These are phyloP conservation scores for Tolypocladium inflatum DNA, from an alignment of 2,329 filamentous ascomycete species.

Conservation along the genomic window DNA sequence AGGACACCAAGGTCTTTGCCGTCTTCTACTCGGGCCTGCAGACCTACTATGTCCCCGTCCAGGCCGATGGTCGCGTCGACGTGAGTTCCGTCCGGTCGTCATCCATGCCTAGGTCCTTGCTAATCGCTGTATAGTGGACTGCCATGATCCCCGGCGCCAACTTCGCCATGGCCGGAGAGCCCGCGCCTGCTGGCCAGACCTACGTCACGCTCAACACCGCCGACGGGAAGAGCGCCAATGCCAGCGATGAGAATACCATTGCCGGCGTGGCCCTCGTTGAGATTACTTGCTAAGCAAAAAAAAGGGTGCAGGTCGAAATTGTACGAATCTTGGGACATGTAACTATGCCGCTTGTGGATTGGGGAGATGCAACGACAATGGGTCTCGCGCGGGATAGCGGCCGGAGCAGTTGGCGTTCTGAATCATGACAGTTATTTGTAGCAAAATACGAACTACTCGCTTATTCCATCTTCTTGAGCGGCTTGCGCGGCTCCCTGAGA, in stretches of 20 bases:
- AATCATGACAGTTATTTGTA: background rate
- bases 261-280: slow-evolving; percentile 24
- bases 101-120: background rate
- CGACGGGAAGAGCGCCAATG: slow-evolving; percentile 15
- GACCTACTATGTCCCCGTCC: slow-evolving; percentile 9
- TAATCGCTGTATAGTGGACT: slow-evolving; percentile 7
- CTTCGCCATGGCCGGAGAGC: slow-evolving; percentile 2
- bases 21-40: slow-evolving; percentile 10
- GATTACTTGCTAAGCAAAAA: slow-evolving; percentile 3
- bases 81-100: background rate
- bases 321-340: background rate
- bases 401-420: background rate
- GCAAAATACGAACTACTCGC: background rate
- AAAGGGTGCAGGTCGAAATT: too few relatives aligned
- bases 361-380: background rate
- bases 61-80: background rate
- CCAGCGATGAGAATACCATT: slow-evolving; percentile 21
- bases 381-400: background rate
- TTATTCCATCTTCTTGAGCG: slow-evolving; percentile 21
- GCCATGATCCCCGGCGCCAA: slow-evolving; percentile 5
- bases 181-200: slow-evolving; percentile 17
- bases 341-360: background rate
- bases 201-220: slow-evolving; percentile 24
- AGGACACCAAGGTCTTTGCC: slow-evolving; percentile 2
- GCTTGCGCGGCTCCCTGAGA: slow-evolving; percentile 17